Base-by-base conservation (phyloP, 192 early-diverging fungal species). In the Rhizophagus sp. region DNA sequence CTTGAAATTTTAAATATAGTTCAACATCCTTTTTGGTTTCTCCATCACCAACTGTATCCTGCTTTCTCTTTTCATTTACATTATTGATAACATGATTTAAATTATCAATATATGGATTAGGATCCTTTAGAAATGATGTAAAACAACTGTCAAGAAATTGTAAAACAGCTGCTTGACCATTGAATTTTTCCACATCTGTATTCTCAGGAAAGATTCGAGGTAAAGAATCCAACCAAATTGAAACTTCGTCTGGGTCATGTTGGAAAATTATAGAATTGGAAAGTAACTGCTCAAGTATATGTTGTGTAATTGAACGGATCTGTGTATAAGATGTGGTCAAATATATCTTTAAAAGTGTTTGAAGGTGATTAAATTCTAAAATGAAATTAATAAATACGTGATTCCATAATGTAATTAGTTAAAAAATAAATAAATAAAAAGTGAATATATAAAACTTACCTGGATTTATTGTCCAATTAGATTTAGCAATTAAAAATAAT, bases 71-170 rank as follows among this genome's bases (percentile, higher is more conserved):
- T 15, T 84, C 81, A 47, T 87, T 73, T 17, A 85, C 66, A 66
- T 84, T 77, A 12, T 86, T 88, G 6, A 88, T 74, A 67, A 92
- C 71, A 19, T 82, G 66, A 11, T 70, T 77, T 15, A 89, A 79
- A 39, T 88, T 82, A 79, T 94, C 93, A 39, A 92, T 89, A 73
- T 90, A 87, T 65, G 87, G 85, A 80, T 91, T 91, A 62, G 91
- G 90, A 19, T 84, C 82, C 39, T 88, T 87, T 7, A 87, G 79
- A 68, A 88, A 92, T 17, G 88, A 84, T 72, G 80, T 84, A 57
- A 93, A 85, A 73, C 91, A 90, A 75, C 89, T 88, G 75, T 93
- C 92, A 22, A 95, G 77, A 81, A 90, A 95, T n/a, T 87, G 71
- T 30, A 95, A 76, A 9, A 92, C 81, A 2, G 73, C 30, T 49